These are phyloP conservation scores for Blastocystis sp. DNA, from an alignment of 352 stramenopile species.

Conservation along the genomic window DNA sequence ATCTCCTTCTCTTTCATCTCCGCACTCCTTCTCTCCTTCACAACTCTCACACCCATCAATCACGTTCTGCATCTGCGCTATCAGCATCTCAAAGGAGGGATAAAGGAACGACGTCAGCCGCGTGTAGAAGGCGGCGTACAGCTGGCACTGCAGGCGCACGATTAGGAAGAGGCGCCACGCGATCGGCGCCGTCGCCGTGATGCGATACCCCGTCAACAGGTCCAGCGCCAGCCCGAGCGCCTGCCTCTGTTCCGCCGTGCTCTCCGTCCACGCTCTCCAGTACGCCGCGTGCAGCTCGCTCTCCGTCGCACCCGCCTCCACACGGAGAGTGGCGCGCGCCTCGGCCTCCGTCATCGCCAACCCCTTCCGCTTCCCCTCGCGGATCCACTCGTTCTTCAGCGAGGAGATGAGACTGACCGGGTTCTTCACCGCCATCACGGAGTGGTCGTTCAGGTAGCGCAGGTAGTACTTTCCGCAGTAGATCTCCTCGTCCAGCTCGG, in stretches of 20 bases:
- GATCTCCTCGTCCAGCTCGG: conserved; percentile 19
- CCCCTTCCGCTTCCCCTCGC: conserved; percentile 21
- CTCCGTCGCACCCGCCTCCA: too few species aligned
- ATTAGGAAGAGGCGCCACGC: conserved; percentile 15
- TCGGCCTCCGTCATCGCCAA: background rate
- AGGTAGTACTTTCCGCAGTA: conserved; percentile 52
- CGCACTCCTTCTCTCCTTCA: background rate
- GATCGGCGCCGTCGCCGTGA: background rate
- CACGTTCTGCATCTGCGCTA: conserved; percentile 27
- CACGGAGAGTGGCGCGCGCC: background rate
- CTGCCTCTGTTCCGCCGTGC: background rate
- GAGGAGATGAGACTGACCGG: background rate
- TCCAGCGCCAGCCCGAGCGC: conserved; percentile 3
- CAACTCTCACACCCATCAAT: too few species aligned
- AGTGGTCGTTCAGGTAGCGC: conserved; percentile 1
- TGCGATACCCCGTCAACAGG: background rate
- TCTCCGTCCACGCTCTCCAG: conserved; percentile 2
- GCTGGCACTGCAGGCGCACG: conserved; percentile 6
- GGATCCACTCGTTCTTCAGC: conserved; percentile 40
- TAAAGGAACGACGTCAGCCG: conserved; percentile 9
- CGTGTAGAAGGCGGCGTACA: background rate
- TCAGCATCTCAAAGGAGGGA: conserved; percentile 40
- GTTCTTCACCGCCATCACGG: background rate
- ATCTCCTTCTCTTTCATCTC: too few species aligned
- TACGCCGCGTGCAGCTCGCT: background rate